Evolutionary conservation across 176 grass and related monocot species (phyloP).

Genomic region (Ananas comosus): DNA sequence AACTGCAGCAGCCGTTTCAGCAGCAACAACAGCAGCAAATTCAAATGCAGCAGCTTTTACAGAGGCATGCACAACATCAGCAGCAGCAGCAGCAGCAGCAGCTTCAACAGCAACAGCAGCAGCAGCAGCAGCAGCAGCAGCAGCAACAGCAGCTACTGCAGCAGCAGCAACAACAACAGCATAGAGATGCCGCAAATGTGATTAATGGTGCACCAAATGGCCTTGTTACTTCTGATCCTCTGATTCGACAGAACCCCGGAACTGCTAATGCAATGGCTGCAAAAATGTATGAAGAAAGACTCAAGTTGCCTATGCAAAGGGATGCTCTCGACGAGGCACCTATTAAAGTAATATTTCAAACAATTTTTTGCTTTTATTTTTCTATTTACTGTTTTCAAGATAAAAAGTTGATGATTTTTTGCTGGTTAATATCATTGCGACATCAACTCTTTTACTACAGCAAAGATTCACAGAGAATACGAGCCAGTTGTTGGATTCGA

Average conservation of each 20-base stretch:
- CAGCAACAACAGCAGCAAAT: constrained; percentile 35
- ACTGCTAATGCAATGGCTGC: constrained; percentile 34
- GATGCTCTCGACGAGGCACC: constrained; percentile 35
- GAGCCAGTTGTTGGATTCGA: constrained; percentile 48
- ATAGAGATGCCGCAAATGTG: constrained; percentile 25
- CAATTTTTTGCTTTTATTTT: neutral
- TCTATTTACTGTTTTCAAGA: constrained; percentile 1
- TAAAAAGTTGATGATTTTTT: neutral
- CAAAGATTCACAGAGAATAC: constrained; percentile 39
- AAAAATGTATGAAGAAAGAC: constrained; percentile 47
- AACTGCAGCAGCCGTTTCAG: constrained; percentile 29
- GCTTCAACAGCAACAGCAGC: constrained; percentile 26
- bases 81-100: constrained; percentile 19
- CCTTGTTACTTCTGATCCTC: constrained; percentile 24
- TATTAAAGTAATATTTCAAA: constrained; percentile 27
- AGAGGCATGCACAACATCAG: constrained; percentile 27
- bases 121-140: constrained; percentile 29
- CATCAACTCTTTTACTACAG: constrained; percentile 23
- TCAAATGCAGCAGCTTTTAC: constrained; percentile 41
- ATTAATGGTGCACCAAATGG: constrained; percentile 36
- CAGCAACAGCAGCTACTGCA: constrained; percentile 23
- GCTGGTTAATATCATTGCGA: neutral
- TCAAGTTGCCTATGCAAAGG: constrained; percentile 45
- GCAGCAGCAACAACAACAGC: constrained; percentile 39
- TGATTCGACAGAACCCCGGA: constrained; percentile 29